These are phyloP conservation scores for Metarhizium humberi DNA, from an alignment of 2,329 filamentous ascomycete genomes.

Conservation along the genomic window DNA sequence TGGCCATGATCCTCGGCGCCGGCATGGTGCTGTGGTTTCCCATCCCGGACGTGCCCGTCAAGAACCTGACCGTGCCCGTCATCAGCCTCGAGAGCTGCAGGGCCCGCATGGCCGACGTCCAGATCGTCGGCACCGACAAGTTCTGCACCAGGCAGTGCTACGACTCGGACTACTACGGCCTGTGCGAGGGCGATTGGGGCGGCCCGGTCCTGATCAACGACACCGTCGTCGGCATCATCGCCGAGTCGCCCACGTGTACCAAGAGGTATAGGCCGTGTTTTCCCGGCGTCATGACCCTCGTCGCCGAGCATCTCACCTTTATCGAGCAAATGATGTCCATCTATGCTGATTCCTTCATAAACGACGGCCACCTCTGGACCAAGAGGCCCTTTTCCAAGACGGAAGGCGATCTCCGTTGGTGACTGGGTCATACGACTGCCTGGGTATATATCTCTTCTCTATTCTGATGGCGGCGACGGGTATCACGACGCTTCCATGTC, in stretches of 20 bases:
- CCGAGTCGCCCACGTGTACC: not conserved
- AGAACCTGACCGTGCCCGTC: not conserved
- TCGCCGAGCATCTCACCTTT: not conserved
- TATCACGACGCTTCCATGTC: no score
- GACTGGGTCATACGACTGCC: no score
- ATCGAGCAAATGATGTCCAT: not conserved
- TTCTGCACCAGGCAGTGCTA: not conserved
- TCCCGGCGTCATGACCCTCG: not conserved
- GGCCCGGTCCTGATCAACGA: not conserved
- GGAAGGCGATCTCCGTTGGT: no score
- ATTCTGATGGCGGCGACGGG: no score
- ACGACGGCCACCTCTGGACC: no score
- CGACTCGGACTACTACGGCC: not conserved
- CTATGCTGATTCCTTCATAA: no score
- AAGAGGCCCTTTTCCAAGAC: no score
- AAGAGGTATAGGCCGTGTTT: not conserved
- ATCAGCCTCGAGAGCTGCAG: not conserved
- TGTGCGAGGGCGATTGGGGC: not conserved
- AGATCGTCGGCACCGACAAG: not conserved
- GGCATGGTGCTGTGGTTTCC: no score
- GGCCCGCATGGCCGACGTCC: no score
- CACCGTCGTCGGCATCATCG: slow-evolving; percentile 1
- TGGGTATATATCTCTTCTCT: no score
- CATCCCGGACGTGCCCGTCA: no score
- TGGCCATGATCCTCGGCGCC: no score